These are phyloP conservation scores for Fusarium keratoplasticum DNA, from an alignment of 2,329 filamentous ascomycete species.

Conservation along the genomic window DNA sequence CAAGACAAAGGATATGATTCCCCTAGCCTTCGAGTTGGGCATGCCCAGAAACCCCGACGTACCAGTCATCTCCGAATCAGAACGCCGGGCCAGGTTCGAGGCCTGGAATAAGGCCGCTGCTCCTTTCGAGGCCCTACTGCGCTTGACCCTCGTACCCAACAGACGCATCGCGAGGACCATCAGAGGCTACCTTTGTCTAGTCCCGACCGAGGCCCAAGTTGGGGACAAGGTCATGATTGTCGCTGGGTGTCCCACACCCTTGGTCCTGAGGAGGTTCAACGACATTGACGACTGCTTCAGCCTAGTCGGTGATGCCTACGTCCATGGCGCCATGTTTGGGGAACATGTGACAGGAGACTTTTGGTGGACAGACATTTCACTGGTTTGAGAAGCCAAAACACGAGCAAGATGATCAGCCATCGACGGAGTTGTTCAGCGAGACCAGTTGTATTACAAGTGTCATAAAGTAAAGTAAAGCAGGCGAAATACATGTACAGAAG, in stretches of 20 bases:
- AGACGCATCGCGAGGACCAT: slow-evolving; percentile 34
- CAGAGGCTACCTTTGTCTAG: slow-evolving; percentile 33
- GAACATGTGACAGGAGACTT: slow-evolving; percentile 22
- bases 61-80: slow-evolving; percentile 15
- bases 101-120: slow-evolving; percentile 25
- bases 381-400: not conserved
- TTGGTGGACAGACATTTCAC: slow-evolving; percentile 24
- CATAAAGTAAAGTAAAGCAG: slow-evolving; percentile 25
- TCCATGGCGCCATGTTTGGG: slow-evolving; percentile 35
- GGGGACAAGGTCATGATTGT: slow-evolving; percentile 36
- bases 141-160: slow-evolving; percentile 20
- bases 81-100: slow-evolving; percentile 3
- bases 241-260: slow-evolving; percentile 26
- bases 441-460: slow-evolving; percentile 5
- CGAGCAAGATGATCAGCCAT: not conserved
- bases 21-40: slow-evolving; percentile 27
- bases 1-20: slow-evolving; percentile 24
- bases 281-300: slow-evolving; percentile 20
- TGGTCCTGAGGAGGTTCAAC: slow-evolving; percentile 26
- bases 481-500: slow-evolving; percentile 34
- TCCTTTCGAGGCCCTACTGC: slow-evolving; percentile 29
- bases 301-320: slow-evolving; percentile 27
- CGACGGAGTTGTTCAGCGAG: not conserved
- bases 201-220: slow-evolving; percentile 21
- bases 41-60: slow-evolving; percentile 12